Conservation (phyloP, 2,329 filamentous ascomycete species). For the Cercospora brassicicola region DNA sequence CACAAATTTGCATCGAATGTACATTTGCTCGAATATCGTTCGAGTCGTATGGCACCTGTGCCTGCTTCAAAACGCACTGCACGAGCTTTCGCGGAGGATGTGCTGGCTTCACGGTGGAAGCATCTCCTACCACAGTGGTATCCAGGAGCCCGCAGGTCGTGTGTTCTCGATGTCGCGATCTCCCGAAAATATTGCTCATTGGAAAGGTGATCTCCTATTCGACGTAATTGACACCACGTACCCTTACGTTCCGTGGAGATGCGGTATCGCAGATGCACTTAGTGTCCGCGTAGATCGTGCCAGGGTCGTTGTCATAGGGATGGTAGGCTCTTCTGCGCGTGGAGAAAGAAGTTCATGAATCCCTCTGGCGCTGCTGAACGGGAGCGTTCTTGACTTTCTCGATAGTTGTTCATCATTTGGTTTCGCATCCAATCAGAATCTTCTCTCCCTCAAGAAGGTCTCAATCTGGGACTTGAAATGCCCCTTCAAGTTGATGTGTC, state of each 20-base stretch:
- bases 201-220: neutral
- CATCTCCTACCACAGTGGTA: neutral
- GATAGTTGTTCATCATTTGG: neutral
- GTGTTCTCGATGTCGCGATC: neutral
- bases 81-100: neutral
- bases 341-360: neutral
- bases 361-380: neutral
- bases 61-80: neutral
- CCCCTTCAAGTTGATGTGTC: slow-evolving; percentile 69
- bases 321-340: neutral
- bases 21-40: neutral
- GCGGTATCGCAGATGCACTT: neutral
- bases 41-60: neutral
- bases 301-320: neutral
- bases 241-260: neutral
- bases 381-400: neutral
- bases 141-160: neutral
- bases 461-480: slow-evolving; percentile 38
- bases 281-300: neutral
- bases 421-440: slow-evolving; percentile 31
- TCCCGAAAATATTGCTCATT: neutral
- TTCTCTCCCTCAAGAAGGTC: slow-evolving; percentile 40
- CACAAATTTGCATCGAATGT: neutral
- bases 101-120: neutral
- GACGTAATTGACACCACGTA: neutral